Percentiles rank a stretch among this genome's conserved stretches.
These are phyloP conservation scores for Phytophthora kernoviae DNA, from an alignment of 352 stramenopile genomes.

Conservation along the genomic window DNA sequence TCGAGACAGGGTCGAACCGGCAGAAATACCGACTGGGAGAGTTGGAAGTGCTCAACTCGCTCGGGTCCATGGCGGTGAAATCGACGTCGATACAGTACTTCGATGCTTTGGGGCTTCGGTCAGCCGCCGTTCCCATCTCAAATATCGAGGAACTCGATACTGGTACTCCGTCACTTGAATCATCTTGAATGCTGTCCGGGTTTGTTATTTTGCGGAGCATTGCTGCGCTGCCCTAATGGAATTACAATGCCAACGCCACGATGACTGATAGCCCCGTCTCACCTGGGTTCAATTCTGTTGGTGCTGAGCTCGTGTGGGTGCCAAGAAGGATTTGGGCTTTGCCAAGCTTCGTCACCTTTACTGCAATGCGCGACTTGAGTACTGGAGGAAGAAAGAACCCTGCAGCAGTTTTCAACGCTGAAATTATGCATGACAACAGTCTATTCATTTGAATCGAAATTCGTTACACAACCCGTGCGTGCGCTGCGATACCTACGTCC, in stretches of 20 bases:
- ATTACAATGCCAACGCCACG: not conserved
- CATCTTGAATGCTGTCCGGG: slow-evolving; percentile 3
- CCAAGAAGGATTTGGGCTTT: not conserved
- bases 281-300: slow-evolving; percentile 19
- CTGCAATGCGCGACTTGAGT: too few species aligned
- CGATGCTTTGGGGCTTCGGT: slow-evolving; percentile 19
- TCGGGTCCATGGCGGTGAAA: slow-evolving; percentile 17
- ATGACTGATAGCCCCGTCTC: slow-evolving; percentile 8
- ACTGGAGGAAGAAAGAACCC: slow-evolving; percentile 1
- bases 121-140: slow-evolving; percentile 13
- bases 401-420: slow-evolving; percentile 2
- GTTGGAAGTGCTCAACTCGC: slow-evolving; percentile 29
- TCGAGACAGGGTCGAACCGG: slow-evolving; percentile 39
- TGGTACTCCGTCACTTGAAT: slow-evolving; percentile 4
- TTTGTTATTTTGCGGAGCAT: slow-evolving; percentile 20
- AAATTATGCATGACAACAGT: slow-evolving; percentile 24
- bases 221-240: not conserved
- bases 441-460: slow-evolving; percentile 32
- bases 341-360: too few species aligned
- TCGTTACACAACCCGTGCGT: slow-evolving; percentile 17
- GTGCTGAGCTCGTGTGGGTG: slow-evolving; percentile 5
- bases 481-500: slow-evolving; percentile 78
- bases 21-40: slow-evolving; percentile 38
- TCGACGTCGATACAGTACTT: slow-evolving; percentile 31
- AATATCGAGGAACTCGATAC: slow-evolving; percentile 7